Evolutionary conservation across 768 basidiomycete genomes (phyloP), one percentile per base, ranked within the genome.

Genomic region (Zangia roseola): DNA sequence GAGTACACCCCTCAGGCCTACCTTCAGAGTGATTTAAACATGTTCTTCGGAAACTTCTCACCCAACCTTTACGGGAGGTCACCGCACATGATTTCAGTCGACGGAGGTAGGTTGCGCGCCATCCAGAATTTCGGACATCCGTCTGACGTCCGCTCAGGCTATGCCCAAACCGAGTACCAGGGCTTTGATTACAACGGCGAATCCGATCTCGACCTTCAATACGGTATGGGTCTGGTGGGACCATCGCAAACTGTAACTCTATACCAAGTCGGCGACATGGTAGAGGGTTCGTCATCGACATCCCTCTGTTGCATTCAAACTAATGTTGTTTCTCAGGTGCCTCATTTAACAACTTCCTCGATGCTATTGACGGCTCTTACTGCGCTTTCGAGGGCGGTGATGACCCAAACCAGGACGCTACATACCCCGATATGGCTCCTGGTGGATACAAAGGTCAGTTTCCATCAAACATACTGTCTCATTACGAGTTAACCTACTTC

Each of bases 361-460:
- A 73, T 42, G 69, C 67, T 13, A 40, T 73, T 10, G 69, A 69
- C 40, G 68, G 40, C 4, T 54, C 59, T 4, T 73, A 65, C 49
- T 72, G 71, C 46, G 57, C 56, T 5, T 72, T 44, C 10, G 65
- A 69, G 16, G 70, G 71, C 17, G 68, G 69, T 23, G 64, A 71
- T 17, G 67, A 69, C 48, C 55, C 62, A 17, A 60, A 21, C 25
- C 40, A 60, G 38, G 68, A 68, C 30, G 46, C n/a, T n/a, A 19
- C 33, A 19, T 69, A 61, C 37, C 66, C 66, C 17, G 64, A 69
- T 43, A 45, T 48, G 4, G 28, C 38, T 14, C 13, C 20, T 2
- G 60, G 60, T 17, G 66, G 69, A 26, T 64, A 57, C 10, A 7
- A 54, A 58, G 65, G 58, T 36, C 20, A 19, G 24, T 56, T n/a